These are phyloP conservation scores for Patellaria atrata DNA, from an alignment of 495 filamentous ascomycete genomes.

Conservation along the genomic window DNA sequence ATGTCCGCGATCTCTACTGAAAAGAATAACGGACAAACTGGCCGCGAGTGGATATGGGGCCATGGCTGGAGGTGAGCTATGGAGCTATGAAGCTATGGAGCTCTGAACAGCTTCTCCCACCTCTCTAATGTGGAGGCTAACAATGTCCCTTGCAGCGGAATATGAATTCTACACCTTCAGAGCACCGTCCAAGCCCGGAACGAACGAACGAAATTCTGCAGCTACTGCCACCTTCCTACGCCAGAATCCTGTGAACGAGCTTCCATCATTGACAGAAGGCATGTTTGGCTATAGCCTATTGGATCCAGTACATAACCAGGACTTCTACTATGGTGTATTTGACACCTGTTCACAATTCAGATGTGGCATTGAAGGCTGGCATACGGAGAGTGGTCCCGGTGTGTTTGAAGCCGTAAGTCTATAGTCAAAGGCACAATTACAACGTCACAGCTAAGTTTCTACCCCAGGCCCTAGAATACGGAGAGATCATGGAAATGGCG, in stretches of 20 bases:
- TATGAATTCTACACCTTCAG: constrained; percentile 97
- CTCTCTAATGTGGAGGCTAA: constrained; percentile 6
- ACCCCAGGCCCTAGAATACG: constrained; percentile 62
- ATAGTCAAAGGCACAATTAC: too few relatives aligned
- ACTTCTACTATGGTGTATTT: constrained; percentile 87
- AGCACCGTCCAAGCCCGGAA: constrained; percentile 36
- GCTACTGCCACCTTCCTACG: constrained; percentile 60
- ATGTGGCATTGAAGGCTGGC: constrained; percentile 88
- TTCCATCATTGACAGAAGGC: constrained; percentile 76
- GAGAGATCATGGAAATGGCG: constrained; percentile 72
- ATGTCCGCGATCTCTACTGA: constrained; percentile 68
- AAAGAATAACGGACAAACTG: constrained; percentile 50
- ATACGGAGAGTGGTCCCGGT: constrained; percentile 90
- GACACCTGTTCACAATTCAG: constrained; percentile 68
- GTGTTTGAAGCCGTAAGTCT: constrained; percentile 75
- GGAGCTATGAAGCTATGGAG: too few relatives aligned
- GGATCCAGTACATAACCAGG: constrained; percentile 81
- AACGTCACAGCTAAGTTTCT: too few relatives aligned
- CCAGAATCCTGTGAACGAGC: constrained; percentile 51
- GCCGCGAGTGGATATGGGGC: constrained; percentile 53
- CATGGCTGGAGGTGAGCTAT: constrained; percentile 76
- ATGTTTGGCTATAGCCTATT: constrained; percentile 98
- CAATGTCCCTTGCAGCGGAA: constrained; percentile 46
- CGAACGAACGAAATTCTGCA: constrained; percentile 44
- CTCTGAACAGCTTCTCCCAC: neutral